A percentile compares a stretch with the other conserved stretches of the same genome.
Evolutionary conservation across 441 rosid genomes (phyloP).

Genomic region (Rhodomyrtus psidioides): DNA sequence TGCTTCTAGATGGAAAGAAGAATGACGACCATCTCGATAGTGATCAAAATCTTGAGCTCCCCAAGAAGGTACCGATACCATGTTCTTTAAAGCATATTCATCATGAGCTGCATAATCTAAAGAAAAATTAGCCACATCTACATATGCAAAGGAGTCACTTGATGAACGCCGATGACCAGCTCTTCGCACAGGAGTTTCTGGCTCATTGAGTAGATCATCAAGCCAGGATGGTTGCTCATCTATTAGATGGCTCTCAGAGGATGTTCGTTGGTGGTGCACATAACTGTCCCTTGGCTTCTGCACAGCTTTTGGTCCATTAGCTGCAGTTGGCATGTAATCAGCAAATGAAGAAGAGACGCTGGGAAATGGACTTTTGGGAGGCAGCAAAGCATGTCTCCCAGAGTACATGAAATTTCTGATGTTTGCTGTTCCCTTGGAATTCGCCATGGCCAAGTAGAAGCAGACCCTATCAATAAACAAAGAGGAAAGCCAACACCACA

Average conservation of each 20-base stretch:
- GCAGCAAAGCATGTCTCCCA: slow-evolving; percentile 80
- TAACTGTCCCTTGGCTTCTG: slow-evolving; percentile 63
- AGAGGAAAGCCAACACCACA: neutral
- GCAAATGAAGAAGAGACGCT: slow-evolving; percentile 52
- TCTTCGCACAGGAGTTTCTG: slow-evolving; percentile 83
- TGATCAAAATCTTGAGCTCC: slow-evolving; percentile 65
- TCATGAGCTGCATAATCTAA: slow-evolving; percentile 55
- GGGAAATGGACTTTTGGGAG: slow-evolving; percentile 94
- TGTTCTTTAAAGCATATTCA: slow-evolving; percentile 41
- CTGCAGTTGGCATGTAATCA: slow-evolving; percentile 51
- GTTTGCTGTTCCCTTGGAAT: slow-evolving; percentile 76
- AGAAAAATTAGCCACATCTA: slow-evolving; percentile 56
- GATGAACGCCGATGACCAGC: slow-evolving; percentile 98
- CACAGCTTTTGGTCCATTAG: slow-evolving; percentile 55
- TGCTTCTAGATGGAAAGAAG: slow-evolving; percentile 39
- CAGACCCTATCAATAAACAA: slow-evolving; percentile 18
- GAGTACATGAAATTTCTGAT: slow-evolving; percentile 55
- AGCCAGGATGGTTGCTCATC: slow-evolving; percentile 99
- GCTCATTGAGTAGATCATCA: slow-evolving; percentile 98
- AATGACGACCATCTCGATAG: slow-evolving; percentile 39
- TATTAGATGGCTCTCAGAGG: slow-evolving; percentile 74
- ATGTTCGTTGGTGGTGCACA: slow-evolving; percentile 76
- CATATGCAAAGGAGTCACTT: slow-evolving; percentile 93
- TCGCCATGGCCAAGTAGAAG: slow-evolving; percentile 42
- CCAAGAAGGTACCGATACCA: slow-evolving; percentile 40